Percentiles rank a stretch among this genome's conserved stretches.
Conservation (phyloP, 306 rosid species). For the Gynostemma pentaphyllum region DNA sequence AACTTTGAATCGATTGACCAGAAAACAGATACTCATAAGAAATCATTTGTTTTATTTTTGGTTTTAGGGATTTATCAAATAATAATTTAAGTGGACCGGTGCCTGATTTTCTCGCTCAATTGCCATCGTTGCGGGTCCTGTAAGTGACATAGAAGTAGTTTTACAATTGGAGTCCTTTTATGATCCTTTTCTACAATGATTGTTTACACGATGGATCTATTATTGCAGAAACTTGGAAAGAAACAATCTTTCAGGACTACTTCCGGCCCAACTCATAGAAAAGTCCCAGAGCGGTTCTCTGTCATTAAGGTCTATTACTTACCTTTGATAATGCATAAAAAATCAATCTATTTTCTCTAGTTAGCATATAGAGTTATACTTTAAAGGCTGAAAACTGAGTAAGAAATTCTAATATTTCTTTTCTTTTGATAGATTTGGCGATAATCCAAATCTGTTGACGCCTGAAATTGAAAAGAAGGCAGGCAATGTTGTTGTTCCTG, state of each 20-base stretch:
- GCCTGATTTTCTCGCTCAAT: slow-evolving; percentile 25
- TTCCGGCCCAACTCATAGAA: slow-evolving; percentile 21
- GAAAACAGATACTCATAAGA: background rate
- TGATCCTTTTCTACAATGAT: background rate
- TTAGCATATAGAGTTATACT: background rate
- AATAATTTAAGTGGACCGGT: slow-evolving; percentile 13
- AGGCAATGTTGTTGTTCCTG: slow-evolving; percentile 19
- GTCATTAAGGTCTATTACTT: slow-evolving; percentile 22
- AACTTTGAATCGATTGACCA: background rate
- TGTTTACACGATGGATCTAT: background rate
- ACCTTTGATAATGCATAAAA: background rate
- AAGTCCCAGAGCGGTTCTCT: slow-evolving; percentile 18
- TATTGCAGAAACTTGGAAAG: slow-evolving; percentile 19
- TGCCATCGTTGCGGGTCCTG: slow-evolving; percentile 22
- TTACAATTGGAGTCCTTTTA: background rate
- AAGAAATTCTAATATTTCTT: too few relatives aligned
- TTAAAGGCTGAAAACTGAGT: too few relatives aligned
- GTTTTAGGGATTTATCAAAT: slow-evolving; percentile 29
- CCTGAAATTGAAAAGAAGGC: background rate
- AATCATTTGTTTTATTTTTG: background rate
- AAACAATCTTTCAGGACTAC: slow-evolving; percentile 24
- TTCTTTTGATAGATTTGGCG: slow-evolving; percentile 18
- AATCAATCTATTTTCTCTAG: too few relatives aligned
- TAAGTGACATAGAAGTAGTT: slow-evolving; percentile 11
- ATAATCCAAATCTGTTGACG: slow-evolving; percentile 18